Evolutionary conservation across 257 asterid genomes (phyloP).

Genomic region (Plantago major): DNA sequence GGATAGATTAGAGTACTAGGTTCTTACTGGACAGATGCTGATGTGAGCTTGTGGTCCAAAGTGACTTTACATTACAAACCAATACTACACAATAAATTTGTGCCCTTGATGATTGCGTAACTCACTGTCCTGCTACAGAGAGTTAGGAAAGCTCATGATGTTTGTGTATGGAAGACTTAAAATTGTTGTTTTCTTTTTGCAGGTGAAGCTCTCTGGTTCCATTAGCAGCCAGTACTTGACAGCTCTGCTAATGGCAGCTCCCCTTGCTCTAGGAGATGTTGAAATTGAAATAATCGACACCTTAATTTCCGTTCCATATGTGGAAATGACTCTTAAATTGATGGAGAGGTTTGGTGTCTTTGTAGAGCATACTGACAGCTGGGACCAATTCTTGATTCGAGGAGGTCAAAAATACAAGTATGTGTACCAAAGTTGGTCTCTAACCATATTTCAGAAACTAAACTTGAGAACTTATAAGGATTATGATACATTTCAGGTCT

Average conservation of each 20-base stretch:
- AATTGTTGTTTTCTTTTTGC: conserved; percentile 21
- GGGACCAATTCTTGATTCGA: conserved; percentile 78
- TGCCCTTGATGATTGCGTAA: too few species aligned
- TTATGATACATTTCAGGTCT: conserved; percentile 43
- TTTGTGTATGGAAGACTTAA: background rate
- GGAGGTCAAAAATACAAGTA: conserved; percentile 98
- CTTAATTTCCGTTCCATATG: conserved; percentile 88
- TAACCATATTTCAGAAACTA: conserved; percentile 18
- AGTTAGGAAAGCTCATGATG: background rate
- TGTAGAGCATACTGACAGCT: conserved; percentile 75
- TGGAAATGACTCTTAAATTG: conserved; percentile 93
- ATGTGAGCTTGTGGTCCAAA: too few species aligned
- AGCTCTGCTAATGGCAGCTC: conserved; percentile 96
- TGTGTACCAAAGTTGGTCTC: conserved; percentile 19
- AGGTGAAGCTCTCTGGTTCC: conserved; percentile 97
- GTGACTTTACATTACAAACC: too few species aligned
- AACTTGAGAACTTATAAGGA: conserved; percentile 9
- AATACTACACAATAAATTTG: too few species aligned
- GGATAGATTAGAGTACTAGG: too few species aligned
- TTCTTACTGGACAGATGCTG: too few species aligned
- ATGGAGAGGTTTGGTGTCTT: conserved; percentile 92
- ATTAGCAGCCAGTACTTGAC: conserved; percentile 94
- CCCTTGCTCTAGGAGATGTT: conserved; percentile 81
- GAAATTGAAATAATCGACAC: conserved; percentile 92
- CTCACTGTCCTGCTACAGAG: too few species aligned